phyloP scores from a whole-genome alignment of 1,284 basidiomycete genomes.

The Spongispora temasekensis region DNA sequence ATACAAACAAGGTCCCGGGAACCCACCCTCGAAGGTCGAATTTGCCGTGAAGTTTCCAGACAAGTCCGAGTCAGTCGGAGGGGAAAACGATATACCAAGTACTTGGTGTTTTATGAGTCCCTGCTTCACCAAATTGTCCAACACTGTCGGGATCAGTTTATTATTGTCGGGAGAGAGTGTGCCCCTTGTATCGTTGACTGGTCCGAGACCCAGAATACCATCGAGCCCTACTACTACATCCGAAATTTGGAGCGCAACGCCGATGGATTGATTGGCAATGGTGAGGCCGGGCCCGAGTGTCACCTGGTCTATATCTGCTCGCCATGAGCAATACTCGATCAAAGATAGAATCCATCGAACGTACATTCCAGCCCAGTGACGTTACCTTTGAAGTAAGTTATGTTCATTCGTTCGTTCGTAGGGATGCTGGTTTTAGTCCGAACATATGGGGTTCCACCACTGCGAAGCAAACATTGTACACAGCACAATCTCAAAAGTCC shows the following conservation, averaged over 20 bases:
- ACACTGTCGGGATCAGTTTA: constrained; percentile 22
- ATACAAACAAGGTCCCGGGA: background rate
- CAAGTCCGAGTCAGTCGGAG: constrained; percentile 16
- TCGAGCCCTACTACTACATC: constrained; percentile 17
- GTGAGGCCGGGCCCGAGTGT: constrained; percentile 15
- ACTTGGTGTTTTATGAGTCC: constrained; percentile 13
- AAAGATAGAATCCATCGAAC: too few species aligned
- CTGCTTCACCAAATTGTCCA: constrained; percentile 24
- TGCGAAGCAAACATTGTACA: background rate
- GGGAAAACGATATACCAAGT: constrained; percentile 26
- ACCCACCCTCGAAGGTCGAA: too few species aligned
- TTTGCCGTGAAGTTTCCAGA: too few species aligned
- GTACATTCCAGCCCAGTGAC: constrained; percentile 31
- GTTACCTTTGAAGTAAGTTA: constrained; percentile 24
- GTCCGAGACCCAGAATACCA: constrained; percentile 29
- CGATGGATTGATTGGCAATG: constrained; percentile 24
- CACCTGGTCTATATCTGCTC: constrained; percentile 28
- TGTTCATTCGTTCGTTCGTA: constrained; percentile 25
- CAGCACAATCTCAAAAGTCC: background rate
- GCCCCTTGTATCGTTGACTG: constrained; percentile 17
- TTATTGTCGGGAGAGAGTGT: constrained; percentile 3
- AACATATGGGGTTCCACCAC: constrained; percentile 15
- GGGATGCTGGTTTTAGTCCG: constrained; percentile 25
- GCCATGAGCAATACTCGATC: too few species aligned
- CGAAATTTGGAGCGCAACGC: constrained; percentile 15